Conservation (phyloP, 2,329 filamentous ascomycete species). For the Aspergillus hiratsukae region DNA sequence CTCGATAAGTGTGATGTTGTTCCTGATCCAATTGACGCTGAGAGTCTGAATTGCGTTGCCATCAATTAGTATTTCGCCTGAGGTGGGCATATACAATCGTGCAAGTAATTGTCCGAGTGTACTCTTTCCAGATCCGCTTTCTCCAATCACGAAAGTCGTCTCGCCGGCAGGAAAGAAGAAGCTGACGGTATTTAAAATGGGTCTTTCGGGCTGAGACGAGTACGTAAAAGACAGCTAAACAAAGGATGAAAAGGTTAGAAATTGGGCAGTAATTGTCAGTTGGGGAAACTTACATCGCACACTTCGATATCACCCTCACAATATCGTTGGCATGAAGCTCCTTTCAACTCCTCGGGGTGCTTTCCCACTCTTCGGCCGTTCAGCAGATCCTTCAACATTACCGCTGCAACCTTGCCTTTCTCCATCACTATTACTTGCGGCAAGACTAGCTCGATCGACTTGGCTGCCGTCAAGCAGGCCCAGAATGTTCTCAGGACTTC, state of each 20-base stretch:
- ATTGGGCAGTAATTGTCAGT: not conserved
- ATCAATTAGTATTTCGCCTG: slow-evolving; percentile 67
- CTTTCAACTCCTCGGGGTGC: slow-evolving; percentile 24
- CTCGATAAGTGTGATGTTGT: slow-evolving; percentile 75
- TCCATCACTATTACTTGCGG: slow-evolving; percentile 73
- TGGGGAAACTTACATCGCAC: slow-evolving; percentile 50
- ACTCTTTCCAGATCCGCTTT: slow-evolving; percentile 88
- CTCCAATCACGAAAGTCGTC: slow-evolving; percentile 76
- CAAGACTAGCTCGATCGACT: slow-evolving; percentile 68
- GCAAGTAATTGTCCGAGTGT: slow-evolving; percentile 77
- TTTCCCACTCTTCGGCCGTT: slow-evolving; percentile 18
- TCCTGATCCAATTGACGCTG: slow-evolving; percentile 66
- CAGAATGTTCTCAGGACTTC: slow-evolving; percentile 81
- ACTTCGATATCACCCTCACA: slow-evolving; percentile 68
- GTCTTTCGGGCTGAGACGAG: slow-evolving; percentile 60
- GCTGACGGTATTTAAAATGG: slow-evolving; percentile 57
- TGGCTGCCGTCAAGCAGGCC: slow-evolving; percentile 69
- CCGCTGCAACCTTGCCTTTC: slow-evolving; percentile 72
- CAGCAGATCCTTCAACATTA: slow-evolving; percentile 53
- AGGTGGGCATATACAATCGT: slow-evolving; percentile 65
- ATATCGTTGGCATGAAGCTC: slow-evolving; percentile 26
- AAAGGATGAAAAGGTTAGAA: slow-evolving; percentile 11
- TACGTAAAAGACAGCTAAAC: slow-evolving; percentile 75
- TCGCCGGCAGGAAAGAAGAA: slow-evolving; percentile 69
- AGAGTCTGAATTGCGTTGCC: slow-evolving; percentile 58